phyloP scores from a whole-genome alignment of 2,329 filamentous ascomycete genomes.

The Penicillium sp. region DNA sequence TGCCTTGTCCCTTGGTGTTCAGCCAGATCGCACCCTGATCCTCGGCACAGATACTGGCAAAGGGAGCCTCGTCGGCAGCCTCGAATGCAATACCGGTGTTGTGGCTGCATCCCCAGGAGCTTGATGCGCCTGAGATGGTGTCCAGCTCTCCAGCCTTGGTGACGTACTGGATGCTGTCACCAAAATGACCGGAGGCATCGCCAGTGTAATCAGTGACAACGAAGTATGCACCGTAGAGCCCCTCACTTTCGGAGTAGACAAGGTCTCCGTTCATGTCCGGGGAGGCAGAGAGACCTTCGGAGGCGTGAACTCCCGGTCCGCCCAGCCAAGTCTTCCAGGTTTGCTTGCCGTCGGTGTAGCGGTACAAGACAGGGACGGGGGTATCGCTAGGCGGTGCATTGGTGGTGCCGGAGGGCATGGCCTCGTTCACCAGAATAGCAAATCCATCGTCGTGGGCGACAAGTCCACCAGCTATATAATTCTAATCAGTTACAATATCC shows the following conservation, averaged over 20 bases:
- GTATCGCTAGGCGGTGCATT: constrained; percentile 53
- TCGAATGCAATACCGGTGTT: constrained; percentile 68
- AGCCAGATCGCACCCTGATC: constrained; percentile 68
- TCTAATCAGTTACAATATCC: neutral
- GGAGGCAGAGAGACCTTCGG: constrained; percentile 54
- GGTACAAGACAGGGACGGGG: constrained; percentile 62
- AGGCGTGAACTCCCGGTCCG: constrained; percentile 57
- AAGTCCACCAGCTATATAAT: constrained; percentile 57
- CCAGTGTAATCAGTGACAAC: constrained; percentile 64
- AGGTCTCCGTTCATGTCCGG: constrained; percentile 67
- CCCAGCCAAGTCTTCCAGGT: constrained; percentile 64
- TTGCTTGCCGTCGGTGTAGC: constrained; percentile 59
- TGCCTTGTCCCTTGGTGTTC: constrained; percentile 62
- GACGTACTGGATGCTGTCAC: constrained; percentile 60
- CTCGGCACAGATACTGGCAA: constrained; percentile 63
- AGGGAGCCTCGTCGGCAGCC: constrained; percentile 61
- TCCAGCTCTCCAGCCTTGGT: constrained; percentile 54
- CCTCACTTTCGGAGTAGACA: constrained; percentile 60
- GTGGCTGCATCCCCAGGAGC: constrained; percentile 65
- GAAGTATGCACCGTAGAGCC: constrained; percentile 65
- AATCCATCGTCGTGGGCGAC: constrained; percentile 67
- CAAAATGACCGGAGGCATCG: constrained; percentile 59
- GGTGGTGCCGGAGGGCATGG: constrained; percentile 54
- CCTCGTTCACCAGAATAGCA: constrained; percentile 64
- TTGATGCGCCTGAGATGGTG: constrained; percentile 57